Conservation (phyloP, 2,329 filamentous ascomycete species). For the Ophiostoma populinum region DNA sequence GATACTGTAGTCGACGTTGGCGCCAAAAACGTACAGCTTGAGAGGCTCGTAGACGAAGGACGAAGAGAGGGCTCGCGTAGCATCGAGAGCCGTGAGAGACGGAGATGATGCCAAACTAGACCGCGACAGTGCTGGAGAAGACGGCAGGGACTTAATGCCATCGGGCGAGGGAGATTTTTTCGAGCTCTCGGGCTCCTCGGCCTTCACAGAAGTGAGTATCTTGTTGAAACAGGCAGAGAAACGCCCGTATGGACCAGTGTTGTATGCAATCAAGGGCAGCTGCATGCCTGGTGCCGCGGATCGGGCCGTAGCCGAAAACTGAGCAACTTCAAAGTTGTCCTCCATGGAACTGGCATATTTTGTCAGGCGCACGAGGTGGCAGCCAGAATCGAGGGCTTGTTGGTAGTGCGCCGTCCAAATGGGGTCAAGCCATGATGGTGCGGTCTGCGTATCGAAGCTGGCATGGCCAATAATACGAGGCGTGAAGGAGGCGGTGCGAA, state of each 20-base stretch:
- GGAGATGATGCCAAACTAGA: slow-evolving; percentile 13
- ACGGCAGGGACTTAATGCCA: slow-evolving; percentile 12
- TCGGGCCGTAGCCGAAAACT: slow-evolving; percentile 30
- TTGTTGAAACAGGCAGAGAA: slow-evolving; percentile 23
- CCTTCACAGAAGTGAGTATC: slow-evolving; percentile 34
- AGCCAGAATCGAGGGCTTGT: slow-evolving; percentile 35
- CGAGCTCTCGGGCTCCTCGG: slow-evolving; percentile 16
- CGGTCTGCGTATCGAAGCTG: slow-evolving; percentile 22
- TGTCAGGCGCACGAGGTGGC: slow-evolving; percentile 42
- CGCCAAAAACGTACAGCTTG: slow-evolving; percentile 50
- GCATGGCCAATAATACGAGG: slow-evolving; percentile 45
- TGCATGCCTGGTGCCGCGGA: slow-evolving; percentile 24
- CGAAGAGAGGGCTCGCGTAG: slow-evolving; percentile 41
- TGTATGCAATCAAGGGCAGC: slow-evolving; percentile 30
- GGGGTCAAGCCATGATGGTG: slow-evolving; percentile 36
- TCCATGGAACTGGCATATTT: slow-evolving; percentile 39
- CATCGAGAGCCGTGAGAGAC: slow-evolving; percentile 37
- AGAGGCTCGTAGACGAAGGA: slow-evolving; percentile 47
- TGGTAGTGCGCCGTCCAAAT: slow-evolving; percentile 35
- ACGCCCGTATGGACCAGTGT: slow-evolving; percentile 25
- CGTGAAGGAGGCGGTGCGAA: slow-evolving; percentile 33
- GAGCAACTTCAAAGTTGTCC: slow-evolving; percentile 28
- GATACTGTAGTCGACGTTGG: slow-evolving; percentile 48
- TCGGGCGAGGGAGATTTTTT: neutral
- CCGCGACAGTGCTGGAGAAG: slow-evolving; percentile 12